A percentile compares a stretch with the other conserved stretches of the same genome.
These are phyloP conservation scores for Xerocomus brunneocitrinus DNA, from an alignment of 768 basidiomycete species.

Conservation along the genomic window DNA sequence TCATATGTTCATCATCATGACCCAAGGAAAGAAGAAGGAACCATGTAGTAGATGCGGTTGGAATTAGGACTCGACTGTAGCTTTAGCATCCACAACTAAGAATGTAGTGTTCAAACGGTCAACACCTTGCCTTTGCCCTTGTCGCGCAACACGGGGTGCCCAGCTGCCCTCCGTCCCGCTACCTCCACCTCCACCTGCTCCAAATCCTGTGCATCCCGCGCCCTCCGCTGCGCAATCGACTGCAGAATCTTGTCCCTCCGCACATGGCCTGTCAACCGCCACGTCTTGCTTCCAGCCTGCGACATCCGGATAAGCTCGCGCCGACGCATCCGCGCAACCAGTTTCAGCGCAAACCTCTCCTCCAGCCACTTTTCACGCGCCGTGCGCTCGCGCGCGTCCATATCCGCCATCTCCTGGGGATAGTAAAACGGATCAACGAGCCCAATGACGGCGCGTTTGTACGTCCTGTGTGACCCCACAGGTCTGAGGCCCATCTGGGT, in stretches of 20 bases:
- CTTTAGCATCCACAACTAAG: slow-evolving; percentile 12
- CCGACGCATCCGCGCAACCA: slow-evolving; percentile 34
- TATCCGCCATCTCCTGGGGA: slow-evolving; percentile 75
- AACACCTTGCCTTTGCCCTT: slow-evolving; percentile 14
- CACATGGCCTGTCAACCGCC: slow-evolving; percentile 39
- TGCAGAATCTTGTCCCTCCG: slow-evolving; percentile 48
- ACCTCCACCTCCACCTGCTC: slow-evolving; percentile 34
- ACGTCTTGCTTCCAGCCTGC: slow-evolving; percentile 34
- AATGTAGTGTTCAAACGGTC: background rate
- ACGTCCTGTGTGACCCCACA: slow-evolving; percentile 47
- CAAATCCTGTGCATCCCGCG: slow-evolving; percentile 39
- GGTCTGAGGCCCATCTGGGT: slow-evolving; percentile 24
- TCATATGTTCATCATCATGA: background rate
- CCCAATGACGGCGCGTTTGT: slow-evolving; percentile 91
- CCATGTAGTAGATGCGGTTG: background rate
- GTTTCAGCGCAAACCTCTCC: slow-evolving; percentile 45
- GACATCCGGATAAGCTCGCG: slow-evolving; percentile 33
- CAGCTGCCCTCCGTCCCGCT: slow-evolving; percentile 21
- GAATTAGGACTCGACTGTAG: slow-evolving; percentile 12
- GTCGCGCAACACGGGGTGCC: slow-evolving; percentile 22
- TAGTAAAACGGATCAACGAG: slow-evolving; percentile 93
- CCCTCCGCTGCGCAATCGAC: slow-evolving; percentile 44
- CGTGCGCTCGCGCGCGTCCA: slow-evolving; percentile 51
- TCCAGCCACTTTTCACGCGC: slow-evolving; percentile 61
- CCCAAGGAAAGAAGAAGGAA: background rate